These are phyloP conservation scores for Claviceps sp. DNA, from an alignment of 2,329 filamentous ascomycete species.

Conservation along the genomic window DNA sequence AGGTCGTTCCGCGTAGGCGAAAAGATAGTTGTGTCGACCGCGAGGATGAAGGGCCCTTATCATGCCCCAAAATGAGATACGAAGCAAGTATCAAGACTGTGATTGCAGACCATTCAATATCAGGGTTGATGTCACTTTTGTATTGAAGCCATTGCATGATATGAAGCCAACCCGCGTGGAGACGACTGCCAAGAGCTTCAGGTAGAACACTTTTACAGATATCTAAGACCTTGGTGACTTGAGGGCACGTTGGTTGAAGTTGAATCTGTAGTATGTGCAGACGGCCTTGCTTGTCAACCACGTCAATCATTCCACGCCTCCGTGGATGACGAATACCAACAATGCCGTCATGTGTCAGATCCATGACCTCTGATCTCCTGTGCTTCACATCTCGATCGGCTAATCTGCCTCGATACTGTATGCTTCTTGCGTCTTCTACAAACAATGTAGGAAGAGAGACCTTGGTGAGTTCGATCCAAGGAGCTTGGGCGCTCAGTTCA, in stretches of 20 bases:
- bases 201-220: conserved; percentile 52
- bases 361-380: conserved; percentile 31
- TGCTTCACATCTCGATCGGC: conserved; percentile 38
- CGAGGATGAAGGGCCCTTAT: conserved; percentile 12
- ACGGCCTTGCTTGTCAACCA: conserved; percentile 47
- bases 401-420: conserved; percentile 41
- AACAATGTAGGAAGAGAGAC: conserved; percentile 49
- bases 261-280: conserved; percentile 55
- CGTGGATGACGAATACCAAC: conserved; percentile 44
- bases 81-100: conserved; percentile 50
- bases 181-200: conserved; percentile 41
- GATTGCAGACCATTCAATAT: conserved; percentile 57
- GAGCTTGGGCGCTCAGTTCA: conserved; percentile 59
- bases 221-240: conserved; percentile 47
- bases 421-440: conserved; percentile 43
- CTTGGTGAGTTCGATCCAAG: conserved; percentile 59
- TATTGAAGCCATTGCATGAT: conserved; percentile 53
- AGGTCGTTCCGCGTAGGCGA: conserved; percentile 19
- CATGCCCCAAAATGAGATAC: conserved; percentile 44
- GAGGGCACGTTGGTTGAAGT: conserved; percentile 49
- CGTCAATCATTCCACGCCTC: conserved; percentile 47
- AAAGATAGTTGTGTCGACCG: conserved; percentile 15
- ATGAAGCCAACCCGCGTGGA: conserved; percentile 62
- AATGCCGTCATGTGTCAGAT: conserved; percentile 33
- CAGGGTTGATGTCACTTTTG: conserved; percentile 30